phyloP scores from a whole-genome alignment of 495 filamentous ascomycete species.

The Pyronema omphalodes region DNA sequence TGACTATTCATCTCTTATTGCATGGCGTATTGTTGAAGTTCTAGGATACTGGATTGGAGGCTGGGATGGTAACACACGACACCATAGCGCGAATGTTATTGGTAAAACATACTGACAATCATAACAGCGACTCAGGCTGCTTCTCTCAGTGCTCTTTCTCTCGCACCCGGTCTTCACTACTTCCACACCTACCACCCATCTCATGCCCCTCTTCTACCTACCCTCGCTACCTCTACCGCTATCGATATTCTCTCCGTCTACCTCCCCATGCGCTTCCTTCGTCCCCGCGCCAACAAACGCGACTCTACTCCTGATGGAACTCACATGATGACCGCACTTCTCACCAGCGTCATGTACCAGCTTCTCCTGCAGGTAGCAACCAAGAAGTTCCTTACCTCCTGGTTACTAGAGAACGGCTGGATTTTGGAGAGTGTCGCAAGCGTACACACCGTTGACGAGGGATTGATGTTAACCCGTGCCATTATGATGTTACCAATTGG shows the following conservation, averaged over 20 bases:
- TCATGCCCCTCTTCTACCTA: constrained; percentile 18
- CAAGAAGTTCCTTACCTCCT: constrained; percentile 17
- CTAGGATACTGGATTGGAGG: constrained; percentile 19
- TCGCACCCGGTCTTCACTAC: constrained; percentile 17
- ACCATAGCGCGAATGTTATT: too few relatives aligned
- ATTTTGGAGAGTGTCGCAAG: constrained; percentile 15
- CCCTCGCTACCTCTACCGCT: constrained; percentile 10
- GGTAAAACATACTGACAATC: not conserved
- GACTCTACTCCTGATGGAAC: constrained; percentile 10
- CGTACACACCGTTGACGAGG: constrained; percentile 15
- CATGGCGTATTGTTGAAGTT: constrained; percentile 16
- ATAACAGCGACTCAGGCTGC: constrained; percentile 18
- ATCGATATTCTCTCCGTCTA: constrained; percentile 20
- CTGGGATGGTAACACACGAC: constrained; percentile 16
- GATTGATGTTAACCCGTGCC: constrained; percentile 9
- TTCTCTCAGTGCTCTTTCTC: constrained; percentile 16
- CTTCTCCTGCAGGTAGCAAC: constrained; percentile 10
- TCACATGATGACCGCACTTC: constrained; percentile 11
- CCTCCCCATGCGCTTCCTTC: constrained; percentile 19
- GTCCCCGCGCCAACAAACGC: constrained; percentile 1
- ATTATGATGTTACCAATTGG: constrained; percentile 22
- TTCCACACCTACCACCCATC: constrained; percentile 20
- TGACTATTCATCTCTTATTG: constrained; percentile 14
- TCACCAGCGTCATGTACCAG: constrained; percentile 17
- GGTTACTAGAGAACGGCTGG: constrained; percentile 18